Conservation (phyloP, 257 asterid genomes). For the Haberlea rhodopensis region DNA sequence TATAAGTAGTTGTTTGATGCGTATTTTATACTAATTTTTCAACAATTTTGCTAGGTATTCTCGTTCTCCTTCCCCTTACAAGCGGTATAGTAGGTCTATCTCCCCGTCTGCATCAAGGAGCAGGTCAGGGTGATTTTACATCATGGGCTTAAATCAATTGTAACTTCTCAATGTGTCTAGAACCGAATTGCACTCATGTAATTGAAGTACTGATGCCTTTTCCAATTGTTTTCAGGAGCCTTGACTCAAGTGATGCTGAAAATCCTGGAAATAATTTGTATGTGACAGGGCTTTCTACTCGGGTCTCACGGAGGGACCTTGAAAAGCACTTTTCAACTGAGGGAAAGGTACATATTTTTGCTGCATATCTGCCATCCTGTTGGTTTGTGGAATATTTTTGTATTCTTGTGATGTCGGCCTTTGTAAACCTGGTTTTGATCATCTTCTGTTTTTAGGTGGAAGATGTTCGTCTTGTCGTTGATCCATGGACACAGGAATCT, state of each 20-base stretch:
- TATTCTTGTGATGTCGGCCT: not conserved
- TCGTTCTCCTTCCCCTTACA: slow-evolving; percentile 51
- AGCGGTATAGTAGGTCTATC: slow-evolving; percentile 45
- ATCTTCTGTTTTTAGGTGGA: slow-evolving; percentile 44
- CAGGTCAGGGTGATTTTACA: slow-evolving; percentile 58
- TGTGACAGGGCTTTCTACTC: slow-evolving; percentile 80
- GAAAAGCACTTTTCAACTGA: slow-evolving; percentile 81
- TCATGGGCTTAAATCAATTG: not conserved
- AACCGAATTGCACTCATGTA: not conserved
- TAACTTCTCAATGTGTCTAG: not conserved
- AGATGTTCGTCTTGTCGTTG: slow-evolving; percentile 78
- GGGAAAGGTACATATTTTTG: slow-evolving; percentile 53
- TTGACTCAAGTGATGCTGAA: slow-evolving; percentile 64
- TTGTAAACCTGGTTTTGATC: not conserved
- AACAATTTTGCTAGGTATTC: slow-evolving; percentile 43
- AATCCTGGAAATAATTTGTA: slow-evolving; percentile 94
- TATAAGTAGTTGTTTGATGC: not conserved
- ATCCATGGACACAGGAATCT: slow-evolving; percentile 80
- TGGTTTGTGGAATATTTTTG: not conserved
- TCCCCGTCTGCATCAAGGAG: slow-evolving; percentile 67
- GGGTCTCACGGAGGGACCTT: slow-evolving; percentile 61
- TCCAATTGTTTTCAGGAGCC: slow-evolving; percentile 41
- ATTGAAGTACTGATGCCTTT: not conserved
- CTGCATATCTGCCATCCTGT: not conserved
- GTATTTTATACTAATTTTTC: not conserved